A percentile compares a stretch with the other conserved stretches of the same genome.
Evolutionary conservation across 225 moss, liverwort and hornwort genomes (phyloP).

Genomic region (Lunularia cruciata): DNA sequence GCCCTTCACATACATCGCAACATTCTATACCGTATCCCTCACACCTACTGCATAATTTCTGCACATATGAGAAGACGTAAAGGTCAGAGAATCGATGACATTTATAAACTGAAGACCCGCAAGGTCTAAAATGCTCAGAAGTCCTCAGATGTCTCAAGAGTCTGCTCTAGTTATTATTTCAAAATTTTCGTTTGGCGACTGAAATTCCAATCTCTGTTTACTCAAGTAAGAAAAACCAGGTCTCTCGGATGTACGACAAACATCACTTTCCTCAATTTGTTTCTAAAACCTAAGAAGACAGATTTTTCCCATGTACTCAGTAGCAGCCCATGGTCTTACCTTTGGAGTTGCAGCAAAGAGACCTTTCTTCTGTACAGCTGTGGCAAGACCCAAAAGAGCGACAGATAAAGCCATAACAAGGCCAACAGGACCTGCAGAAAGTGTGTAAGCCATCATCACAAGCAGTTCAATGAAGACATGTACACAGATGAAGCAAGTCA

Average conservation of each 20-base stretch:
- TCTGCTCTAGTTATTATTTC: no score
- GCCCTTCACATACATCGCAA: conserved; percentile 76
- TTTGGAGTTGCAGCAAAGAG: conserved; percentile 38
- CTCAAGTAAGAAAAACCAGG: no score
- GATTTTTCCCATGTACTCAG: no score
- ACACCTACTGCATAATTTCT: conserved; percentile 74
- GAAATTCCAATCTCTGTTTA: background rate
- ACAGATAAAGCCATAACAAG: conserved; percentile 72
- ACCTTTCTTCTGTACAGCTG: conserved; percentile 73
- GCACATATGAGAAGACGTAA: no score
- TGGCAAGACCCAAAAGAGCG: conserved; percentile 78
- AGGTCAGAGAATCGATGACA: no score
- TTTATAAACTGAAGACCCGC: no score
- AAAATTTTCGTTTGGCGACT: background rate
- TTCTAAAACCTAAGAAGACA: no score
- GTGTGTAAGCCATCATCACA: background rate
- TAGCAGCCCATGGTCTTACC: conserved; percentile 26
- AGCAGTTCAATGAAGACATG: background rate
- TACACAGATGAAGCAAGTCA: background rate
- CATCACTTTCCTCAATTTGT: no score
- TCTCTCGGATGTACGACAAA: no score
- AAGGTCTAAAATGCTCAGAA: no score
- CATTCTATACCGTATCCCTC: conserved; percentile 79
- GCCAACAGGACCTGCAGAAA: conserved; percentile 65
- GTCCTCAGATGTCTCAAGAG: no score